These are phyloP conservation scores for Brassica balearica DNA, from an alignment of 441 rosid species.

Conservation along the genomic window DNA sequence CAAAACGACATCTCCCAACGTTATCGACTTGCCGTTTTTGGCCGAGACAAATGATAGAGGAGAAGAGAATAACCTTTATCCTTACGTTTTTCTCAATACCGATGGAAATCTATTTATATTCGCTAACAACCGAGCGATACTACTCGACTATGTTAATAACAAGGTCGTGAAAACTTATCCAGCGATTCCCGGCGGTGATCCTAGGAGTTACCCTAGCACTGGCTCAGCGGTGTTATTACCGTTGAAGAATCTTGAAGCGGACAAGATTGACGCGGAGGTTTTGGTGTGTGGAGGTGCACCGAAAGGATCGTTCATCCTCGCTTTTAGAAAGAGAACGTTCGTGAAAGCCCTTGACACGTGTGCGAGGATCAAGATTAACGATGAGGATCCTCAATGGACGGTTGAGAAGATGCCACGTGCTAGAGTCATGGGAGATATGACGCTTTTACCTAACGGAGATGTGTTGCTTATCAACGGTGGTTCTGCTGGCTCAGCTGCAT, in stretches of 20 bases:
- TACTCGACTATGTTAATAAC: constrained; percentile 50
- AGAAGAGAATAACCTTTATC: constrained; percentile 61
- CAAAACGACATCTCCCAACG: constrained; percentile 2
- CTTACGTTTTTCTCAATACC: constrained; percentile 51
- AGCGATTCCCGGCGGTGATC: constrained; percentile 54
- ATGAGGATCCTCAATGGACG: constrained; percentile 54
- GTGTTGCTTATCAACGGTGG: constrained; percentile 60
- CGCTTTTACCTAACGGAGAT: constrained; percentile 54
- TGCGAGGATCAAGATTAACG: constrained; percentile 57
- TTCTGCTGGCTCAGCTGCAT: constrained; percentile 53
- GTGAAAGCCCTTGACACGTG: constrained; percentile 53
- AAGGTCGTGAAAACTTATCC: constrained; percentile 54
- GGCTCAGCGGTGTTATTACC: constrained; percentile 66
- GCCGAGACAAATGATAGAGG: constrained; percentile 50
- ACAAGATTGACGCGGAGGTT: constrained; percentile 47
- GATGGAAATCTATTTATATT: constrained; percentile 61
- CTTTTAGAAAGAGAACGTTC: constrained; percentile 31
- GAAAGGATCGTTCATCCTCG: constrained; percentile 44
- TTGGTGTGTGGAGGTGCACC: constrained; percentile 67
- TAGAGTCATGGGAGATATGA: constrained; percentile 68
- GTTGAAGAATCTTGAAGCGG: constrained; percentile 42
- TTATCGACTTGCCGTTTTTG: constrained; percentile 47
- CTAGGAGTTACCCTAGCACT: constrained; percentile 60
- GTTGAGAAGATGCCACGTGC: constrained; percentile 60
- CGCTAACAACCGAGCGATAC: constrained; percentile 62